These are phyloP conservation scores for Aspergillus quadrilineatus DNA, from an alignment of 2,329 filamentous ascomycete species.

Conservation along the genomic window DNA sequence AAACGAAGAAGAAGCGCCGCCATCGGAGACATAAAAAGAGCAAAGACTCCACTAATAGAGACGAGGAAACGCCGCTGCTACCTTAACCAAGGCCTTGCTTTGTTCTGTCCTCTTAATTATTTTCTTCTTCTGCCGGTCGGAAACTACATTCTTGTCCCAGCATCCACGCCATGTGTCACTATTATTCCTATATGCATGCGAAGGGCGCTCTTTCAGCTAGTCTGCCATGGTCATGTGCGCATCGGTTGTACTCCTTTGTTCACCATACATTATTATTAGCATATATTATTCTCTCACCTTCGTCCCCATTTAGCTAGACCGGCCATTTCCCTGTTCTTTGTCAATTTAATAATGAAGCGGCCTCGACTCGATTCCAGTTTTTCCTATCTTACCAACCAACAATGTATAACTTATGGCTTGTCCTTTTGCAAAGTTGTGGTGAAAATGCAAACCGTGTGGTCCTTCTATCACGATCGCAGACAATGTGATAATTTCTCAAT, in stretches of 20 bases:
- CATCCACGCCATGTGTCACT: not conserved
- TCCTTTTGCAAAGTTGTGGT: no score
- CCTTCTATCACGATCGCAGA: no score
- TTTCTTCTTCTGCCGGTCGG: slow-evolving; percentile 22
- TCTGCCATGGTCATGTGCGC: not conserved
- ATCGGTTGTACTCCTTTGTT: not conserved
- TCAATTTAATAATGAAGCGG: not conserved
- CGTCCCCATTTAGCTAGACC: not conserved
- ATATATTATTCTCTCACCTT: not conserved
- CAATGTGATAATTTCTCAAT: no score
- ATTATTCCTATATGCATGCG: not conserved
- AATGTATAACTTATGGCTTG: no score
- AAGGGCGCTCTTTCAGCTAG: not conserved
- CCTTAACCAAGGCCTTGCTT: slow-evolving; percentile 1
- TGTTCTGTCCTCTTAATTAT: not conserved
- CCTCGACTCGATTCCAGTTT: not conserved
- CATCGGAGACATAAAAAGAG: slow-evolving; percentile 21
- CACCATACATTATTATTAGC: not conserved
- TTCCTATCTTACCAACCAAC: not conserved
- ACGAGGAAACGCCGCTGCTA: slow-evolving; percentile 19
- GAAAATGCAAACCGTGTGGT: no score
- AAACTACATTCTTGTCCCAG: slow-evolving; percentile 4
- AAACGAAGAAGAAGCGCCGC: slow-evolving; percentile 28
- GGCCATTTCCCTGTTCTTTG: slow-evolving; percentile 1
- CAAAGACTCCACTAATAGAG: not conserved